Base-by-base conservation (phyloP, 2,329 filamentous ascomycete genomes). In the Aureobasidium leucospermi region DNA sequence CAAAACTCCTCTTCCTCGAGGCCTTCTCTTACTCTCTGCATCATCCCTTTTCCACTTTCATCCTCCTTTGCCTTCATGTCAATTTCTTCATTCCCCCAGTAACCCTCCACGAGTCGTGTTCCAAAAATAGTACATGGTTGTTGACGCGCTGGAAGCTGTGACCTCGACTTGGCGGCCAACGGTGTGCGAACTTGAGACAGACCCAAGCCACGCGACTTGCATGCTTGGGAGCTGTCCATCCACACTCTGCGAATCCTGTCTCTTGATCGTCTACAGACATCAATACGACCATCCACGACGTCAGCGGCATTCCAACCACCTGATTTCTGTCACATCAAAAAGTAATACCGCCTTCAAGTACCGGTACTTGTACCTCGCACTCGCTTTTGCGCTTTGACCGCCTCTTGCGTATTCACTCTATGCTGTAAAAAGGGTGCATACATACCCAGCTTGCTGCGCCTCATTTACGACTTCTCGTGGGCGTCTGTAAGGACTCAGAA, bases 61-160 rank as follows among this genome's bases (percentile, higher is more conserved):
- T 52, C 36, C 13, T 45, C 38, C 52, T 45, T 46, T 36, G 6
- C 4, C 39, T 52, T 36, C 34, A 31, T 16, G n/a, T 29, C 48
- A 52, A 52, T 52, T 19, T 52, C 48, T 52, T n/a, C 36, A 52
- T 41, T 52, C 10, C 48, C 34, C 34, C 13, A 52, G 48, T 41
- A 52, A 52, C 48, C 36, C 19, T 31, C 36, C 13, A 19, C 36
- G 36, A 52, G 23, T 39, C 48, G 36, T 52, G 48, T n/a, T 41
- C 48, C 36, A 52, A 39, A 52, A 23, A 52, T 52, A 52, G 48
- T 23, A 10, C 48, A 9, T 15, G 29, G 48, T 31, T 52, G 48
- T 41, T 39, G 48, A 52, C 34, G 36, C 36, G 48, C 48, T 31
- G 19, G 31, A 28, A 49, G 47, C 47, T 36, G 47, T 49, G 47